These are phyloP conservation scores for Boletus speciosus DNA, from an alignment of 768 basidiomycete genomes.

Conservation along the genomic window DNA sequence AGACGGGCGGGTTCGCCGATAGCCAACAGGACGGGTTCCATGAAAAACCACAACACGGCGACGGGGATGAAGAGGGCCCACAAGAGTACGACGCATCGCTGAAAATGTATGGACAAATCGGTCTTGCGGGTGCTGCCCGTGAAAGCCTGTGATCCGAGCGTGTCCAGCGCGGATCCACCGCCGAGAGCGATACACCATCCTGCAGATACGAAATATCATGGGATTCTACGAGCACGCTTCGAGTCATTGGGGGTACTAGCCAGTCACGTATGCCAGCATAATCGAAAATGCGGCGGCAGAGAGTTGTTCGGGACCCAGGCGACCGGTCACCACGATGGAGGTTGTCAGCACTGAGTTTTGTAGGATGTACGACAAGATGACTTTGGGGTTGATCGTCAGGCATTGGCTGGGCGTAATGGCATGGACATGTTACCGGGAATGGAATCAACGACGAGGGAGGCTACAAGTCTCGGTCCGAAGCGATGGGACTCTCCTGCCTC, in stretches of 20 bases:
- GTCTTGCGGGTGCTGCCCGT: slow-evolving; percentile 58
- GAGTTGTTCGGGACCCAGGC: slow-evolving; percentile 65
- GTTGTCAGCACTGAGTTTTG: slow-evolving; percentile 73
- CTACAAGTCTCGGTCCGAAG: slow-evolving; percentile 36
- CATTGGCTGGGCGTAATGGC: too few relatives aligned
- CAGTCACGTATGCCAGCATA: slow-evolving; percentile 79
- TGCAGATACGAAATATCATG: slow-evolving; percentile 43
- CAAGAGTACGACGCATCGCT: slow-evolving; percentile 63
- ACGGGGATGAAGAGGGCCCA: slow-evolving; percentile 66
- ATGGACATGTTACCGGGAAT: slow-evolving; percentile 42
- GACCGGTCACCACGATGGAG: slow-evolving; percentile 60
- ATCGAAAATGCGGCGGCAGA: slow-evolving; percentile 70
- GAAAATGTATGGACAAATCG: slow-evolving; percentile 68
- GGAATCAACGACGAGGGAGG: slow-evolving; percentile 52
- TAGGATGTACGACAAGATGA: slow-evolving; percentile 65
- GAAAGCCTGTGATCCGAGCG: slow-evolving; percentile 74
- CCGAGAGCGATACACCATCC: slow-evolving; percentile 78
- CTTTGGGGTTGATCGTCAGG: slow-evolving; percentile 31
- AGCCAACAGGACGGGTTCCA: slow-evolving; percentile 56
- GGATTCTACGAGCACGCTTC: slow-evolving; percentile 41
- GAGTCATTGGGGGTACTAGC: slow-evolving; percentile 45
- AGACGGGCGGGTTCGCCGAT: slow-evolving; percentile 60
- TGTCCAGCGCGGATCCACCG: slow-evolving; percentile 76
- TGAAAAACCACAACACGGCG: slow-evolving; percentile 58
- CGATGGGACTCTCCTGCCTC: slow-evolving; percentile 25